Evolutionary conservation across 352 stramenopile genomes (phyloP).

Genomic region (Pythium graminicola): DNA sequence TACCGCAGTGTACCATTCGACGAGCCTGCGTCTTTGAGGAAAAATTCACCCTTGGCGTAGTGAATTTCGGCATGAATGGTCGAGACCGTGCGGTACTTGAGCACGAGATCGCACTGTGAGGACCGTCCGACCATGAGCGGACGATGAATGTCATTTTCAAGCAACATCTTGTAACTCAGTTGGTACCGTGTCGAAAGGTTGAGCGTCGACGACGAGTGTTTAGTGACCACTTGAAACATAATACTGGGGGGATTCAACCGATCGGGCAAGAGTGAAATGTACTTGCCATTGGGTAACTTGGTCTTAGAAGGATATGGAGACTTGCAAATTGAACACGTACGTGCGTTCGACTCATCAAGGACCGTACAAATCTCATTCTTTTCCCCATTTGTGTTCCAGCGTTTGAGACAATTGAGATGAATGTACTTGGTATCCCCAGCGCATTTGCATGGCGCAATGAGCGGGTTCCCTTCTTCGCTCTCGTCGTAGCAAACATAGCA

Average conservation of each 20-base stretch:
- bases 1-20: constrained; percentile 94
- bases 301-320: constrained; percentile 78
- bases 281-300: constrained; percentile 58
- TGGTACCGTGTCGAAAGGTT: constrained; percentile 84
- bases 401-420: constrained; percentile 93
- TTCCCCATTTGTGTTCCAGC: constrained; percentile 91
- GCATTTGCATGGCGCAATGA: constrained; percentile 94
- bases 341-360: constrained; percentile 74
- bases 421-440: constrained; percentile 95
- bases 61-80: constrained; percentile 92
- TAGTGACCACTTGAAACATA: constrained; percentile 86
- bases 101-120: constrained; percentile 91
- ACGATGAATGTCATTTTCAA: constrained; percentile 89
- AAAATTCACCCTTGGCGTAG: constrained; percentile 92
- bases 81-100: constrained; percentile 94
- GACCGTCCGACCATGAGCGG: constrained; percentile 90
- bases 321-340: constrained; percentile 85
- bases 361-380: constrained; percentile 88
- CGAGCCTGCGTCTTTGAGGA: constrained; percentile 91
- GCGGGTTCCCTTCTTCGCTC: constrained; percentile 81
- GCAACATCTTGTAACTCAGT: constrained; percentile 88
- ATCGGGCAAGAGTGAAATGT: constrained; percentile 70
- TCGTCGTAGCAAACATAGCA: constrained; percentile 88
- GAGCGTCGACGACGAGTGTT: constrained; percentile 78
- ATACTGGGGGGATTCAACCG: constrained; percentile 70